Evolutionary conservation across 2,329 filamentous ascomycete species (phyloP).

Genomic region (Paraconiothyrium brasiliense): DNA sequence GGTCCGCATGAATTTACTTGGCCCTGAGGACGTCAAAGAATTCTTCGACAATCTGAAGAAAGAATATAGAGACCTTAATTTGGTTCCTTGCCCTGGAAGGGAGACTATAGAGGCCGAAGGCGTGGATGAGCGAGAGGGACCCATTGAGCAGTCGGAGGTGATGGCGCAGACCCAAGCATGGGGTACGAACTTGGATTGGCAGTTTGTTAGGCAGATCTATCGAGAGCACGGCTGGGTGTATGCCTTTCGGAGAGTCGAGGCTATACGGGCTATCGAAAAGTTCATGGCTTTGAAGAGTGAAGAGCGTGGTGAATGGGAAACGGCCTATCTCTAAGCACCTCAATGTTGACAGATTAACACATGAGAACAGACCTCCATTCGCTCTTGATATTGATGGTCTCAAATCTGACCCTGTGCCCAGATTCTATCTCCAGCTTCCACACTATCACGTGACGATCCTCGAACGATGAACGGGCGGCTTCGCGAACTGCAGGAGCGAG

Average conservation of each 20-base stretch:
- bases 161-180: not conserved
- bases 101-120: not conserved
- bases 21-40: not conserved
- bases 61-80: not conserved
- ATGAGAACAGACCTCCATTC: too few relatives aligned
- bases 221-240: slow-evolving; percentile 1
- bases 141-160: slow-evolving; percentile 1
- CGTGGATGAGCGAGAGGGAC: not conserved
- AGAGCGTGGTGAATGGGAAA: slow-evolving; percentile 1
- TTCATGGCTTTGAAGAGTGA: slow-evolving; percentile 1
- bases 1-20: not conserved
- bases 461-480: too few relatives aligned
- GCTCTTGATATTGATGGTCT: too few relatives aligned
- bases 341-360: not conserved
- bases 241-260: not conserved
- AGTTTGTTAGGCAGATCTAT: slow-evolving; percentile 6
- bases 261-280: not conserved
- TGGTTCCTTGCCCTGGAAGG: not conserved
- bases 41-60: not conserved
- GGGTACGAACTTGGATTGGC: slow-evolving; percentile 4
- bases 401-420: too few relatives aligned
- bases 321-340: not conserved
- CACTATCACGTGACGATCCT: too few relatives aligned
- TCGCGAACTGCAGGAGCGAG: too few relatives aligned
- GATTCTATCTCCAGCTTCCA: too few relatives aligned